A percentile compares a stretch with the other conserved stretches of the same genome.
Evolutionary conservation across 495 filamentous ascomycete genomes (phyloP).

Genomic region (Aspergillus saccharolyticus): DNA sequence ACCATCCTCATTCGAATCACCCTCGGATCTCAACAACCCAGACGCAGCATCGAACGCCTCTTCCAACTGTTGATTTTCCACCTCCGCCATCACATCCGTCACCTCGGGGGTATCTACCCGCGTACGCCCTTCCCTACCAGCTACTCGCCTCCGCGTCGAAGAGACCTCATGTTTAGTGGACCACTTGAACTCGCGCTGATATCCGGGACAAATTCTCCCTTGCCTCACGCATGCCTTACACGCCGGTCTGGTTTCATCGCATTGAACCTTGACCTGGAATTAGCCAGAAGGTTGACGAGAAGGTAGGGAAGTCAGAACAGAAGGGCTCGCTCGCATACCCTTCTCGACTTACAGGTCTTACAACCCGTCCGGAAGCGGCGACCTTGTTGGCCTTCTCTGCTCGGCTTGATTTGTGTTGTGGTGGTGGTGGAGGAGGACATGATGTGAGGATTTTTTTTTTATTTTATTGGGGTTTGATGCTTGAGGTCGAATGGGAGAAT

Average conservation of each 20-base stretch:
- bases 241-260: not conserved
- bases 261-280: not conserved
- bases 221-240: not conserved
- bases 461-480: too few relatives aligned
- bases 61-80: not conserved
- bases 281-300: too few relatives aligned
- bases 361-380: not conserved
- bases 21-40: not conserved
- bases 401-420: not conserved
- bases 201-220: not conserved
- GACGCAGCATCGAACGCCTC: not conserved
- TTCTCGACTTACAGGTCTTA: not conserved
- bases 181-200: not conserved
- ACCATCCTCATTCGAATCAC: too few relatives aligned
- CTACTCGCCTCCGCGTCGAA: not conserved
- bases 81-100: not conserved
- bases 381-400: not conserved
- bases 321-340: not conserved
- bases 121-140: not conserved
- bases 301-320: not conserved
- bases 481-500: too few relatives aligned
- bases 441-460: too few relatives aligned
- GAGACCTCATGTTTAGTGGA: slow-evolving; percentile 1
- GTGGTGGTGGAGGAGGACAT: not conserved
- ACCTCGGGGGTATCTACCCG: not conserved